phyloP scores from a whole-genome alignment of 495 filamentous ascomycete species.

The Talaromyces ruber region DNA sequence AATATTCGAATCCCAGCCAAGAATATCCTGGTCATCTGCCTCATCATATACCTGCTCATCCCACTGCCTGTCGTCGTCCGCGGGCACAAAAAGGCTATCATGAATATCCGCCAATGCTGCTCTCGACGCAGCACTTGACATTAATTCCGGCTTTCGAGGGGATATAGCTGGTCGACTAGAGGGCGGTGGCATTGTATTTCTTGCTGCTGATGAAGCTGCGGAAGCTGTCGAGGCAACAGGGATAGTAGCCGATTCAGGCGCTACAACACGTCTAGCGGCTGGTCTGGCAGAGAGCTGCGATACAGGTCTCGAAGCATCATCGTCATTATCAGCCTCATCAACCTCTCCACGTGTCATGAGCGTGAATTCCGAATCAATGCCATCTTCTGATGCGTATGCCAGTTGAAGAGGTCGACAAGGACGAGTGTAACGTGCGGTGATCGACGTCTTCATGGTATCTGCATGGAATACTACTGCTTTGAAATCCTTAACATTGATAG shows the following conservation, averaged over 20 bases:
- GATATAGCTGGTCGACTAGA: constrained; percentile 9
- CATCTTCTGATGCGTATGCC: constrained; percentile 57
- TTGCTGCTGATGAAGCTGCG: neutral
- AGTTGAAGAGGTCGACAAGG: constrained; percentile 80
- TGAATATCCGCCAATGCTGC: constrained; percentile 43
- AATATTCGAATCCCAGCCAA: constrained; percentile 75
- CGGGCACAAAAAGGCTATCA: constrained; percentile 71
- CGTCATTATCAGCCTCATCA: constrained; percentile 48
- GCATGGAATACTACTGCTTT: constrained; percentile 83
- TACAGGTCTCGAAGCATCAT: constrained; percentile 23
- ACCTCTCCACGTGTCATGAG: constrained; percentile 90
- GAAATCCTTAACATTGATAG: constrained; percentile 91
- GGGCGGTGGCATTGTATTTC: constrained; percentile 24
- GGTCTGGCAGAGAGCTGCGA: constrained; percentile 29
- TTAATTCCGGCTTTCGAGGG: constrained; percentile 6
- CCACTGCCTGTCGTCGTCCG: constrained; percentile 70
- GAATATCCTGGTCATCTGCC: constrained; percentile 58
- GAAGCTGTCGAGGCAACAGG: neutral
- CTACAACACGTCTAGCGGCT: constrained; percentile 12
- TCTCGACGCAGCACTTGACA: constrained; percentile 1
- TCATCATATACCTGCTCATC: constrained; percentile 69
- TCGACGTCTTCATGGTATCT: constrained; percentile 57
- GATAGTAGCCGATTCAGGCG: neutral
- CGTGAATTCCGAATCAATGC: constrained; percentile 77
- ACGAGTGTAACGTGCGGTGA: constrained; percentile 71